Base-by-base conservation (phyloP, 1,139 yeast genomes). In the Eremothecium sinecaudum region DNA sequence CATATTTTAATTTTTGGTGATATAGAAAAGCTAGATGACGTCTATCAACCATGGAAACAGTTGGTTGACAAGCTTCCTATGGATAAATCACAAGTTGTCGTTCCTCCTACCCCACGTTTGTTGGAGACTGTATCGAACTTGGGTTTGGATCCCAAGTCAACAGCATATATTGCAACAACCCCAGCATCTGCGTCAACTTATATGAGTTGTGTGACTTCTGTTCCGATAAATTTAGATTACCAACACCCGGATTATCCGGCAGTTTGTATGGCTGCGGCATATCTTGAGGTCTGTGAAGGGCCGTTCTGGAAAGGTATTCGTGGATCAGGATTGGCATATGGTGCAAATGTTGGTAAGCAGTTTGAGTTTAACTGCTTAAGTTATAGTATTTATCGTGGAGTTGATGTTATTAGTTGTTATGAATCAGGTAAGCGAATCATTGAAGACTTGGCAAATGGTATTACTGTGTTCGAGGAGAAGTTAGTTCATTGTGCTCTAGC, bases 231-330 rank as follows among this genome's bases (percentile, higher is more conserved):
- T 33, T 63, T 71, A 8, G 74, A 75, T 42, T 83, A 78, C 50
- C 57, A 67, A 18, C 69, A 79, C 37, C 69, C 71, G 11, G 96
- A 87, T 48, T 64, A 77, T 25, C 76, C 81, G 35, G 77, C 78
- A 18, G 68, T 90, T 31, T 70, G 79, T 0, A 67, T 90, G 14
- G 84, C 90, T 5, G 69, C 80, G 8, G 87, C 81, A 39, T 81
- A 78, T 50, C 64, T 92, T 40, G 79, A 79, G 46, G 81, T 87
- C 18, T 84, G 84, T 16, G 99, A 92, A 58, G 99, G 99, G 1
- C 97, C 98, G 24, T 79, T 90, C 46, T 90, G 98, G 97, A 73
- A 86, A 51, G 94, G 92, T 33, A 82, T 92, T 25, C 73, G 99
- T 59, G 99, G 99, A 24, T 73, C 87, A 1, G 99, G 99, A 2